Evolutionary conservation across 345 rosid species (phyloP).

Genomic region (Gossypium ekmanianum): DNA sequence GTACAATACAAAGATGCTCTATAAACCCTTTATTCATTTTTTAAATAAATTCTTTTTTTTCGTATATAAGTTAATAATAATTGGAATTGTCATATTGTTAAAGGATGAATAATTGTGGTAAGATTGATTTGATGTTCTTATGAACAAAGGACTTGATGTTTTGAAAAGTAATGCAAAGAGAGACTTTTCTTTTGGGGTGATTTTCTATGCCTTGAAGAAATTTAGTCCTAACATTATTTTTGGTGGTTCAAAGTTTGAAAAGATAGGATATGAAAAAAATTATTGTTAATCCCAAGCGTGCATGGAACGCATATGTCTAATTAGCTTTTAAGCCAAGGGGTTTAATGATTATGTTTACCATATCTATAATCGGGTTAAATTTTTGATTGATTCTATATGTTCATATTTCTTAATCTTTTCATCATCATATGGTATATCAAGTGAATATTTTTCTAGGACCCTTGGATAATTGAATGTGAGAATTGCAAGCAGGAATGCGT

Average conservation of each 20-base stretch:
- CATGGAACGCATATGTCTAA: not conserved
- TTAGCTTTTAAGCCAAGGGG: not conserved
- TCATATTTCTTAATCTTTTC: no score
- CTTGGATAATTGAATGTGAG: not conserved
- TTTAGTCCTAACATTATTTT: not conserved
- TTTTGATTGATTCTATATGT: not conserved
- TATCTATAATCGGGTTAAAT: not conserved
- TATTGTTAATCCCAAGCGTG: not conserved
- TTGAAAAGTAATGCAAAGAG: not conserved
- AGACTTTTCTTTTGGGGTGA: not conserved
- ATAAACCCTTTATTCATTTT: no score
- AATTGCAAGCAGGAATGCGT: no score
- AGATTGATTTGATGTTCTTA: conserved; percentile 5
- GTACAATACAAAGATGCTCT: no score
- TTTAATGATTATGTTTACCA: not conserved
- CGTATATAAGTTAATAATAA: no score
- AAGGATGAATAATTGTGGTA: not conserved
- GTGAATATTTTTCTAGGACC: not conserved
- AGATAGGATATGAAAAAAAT: not conserved
- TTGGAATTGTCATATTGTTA: not conserved
- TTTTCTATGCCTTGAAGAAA: not conserved
- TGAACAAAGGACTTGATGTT: not conserved
- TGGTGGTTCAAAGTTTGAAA: not conserved
- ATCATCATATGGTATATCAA: not conserved
- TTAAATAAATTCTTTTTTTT: no score